These are phyloP conservation scores for Citrus cavaleriei DNA, from an alignment of 345 rosid species.

Conservation along the genomic window DNA sequence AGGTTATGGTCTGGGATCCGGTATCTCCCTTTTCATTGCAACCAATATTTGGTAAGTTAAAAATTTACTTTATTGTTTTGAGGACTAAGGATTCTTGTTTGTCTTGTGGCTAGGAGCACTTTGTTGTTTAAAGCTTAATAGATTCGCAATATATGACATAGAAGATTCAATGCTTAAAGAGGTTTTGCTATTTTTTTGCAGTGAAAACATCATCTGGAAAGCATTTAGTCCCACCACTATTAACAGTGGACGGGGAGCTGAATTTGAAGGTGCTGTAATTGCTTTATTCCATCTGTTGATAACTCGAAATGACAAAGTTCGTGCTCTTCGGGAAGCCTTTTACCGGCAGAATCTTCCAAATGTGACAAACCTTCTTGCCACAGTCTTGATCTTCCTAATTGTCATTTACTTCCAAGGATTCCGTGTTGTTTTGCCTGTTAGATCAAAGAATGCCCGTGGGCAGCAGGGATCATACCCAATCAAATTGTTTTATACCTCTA, in stretches of 20 bases:
- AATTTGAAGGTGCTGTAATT: slow-evolving; percentile 91
- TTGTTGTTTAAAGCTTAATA: not conserved
- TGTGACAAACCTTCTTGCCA: slow-evolving; percentile 81
- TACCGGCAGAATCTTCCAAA: slow-evolving; percentile 89
- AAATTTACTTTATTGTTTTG: not conserved
- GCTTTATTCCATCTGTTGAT: slow-evolving; percentile 79
- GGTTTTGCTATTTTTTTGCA: slow-evolving; percentile 23
- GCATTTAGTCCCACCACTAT: slow-evolving; percentile 90
- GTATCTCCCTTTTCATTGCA: slow-evolving; percentile 87
- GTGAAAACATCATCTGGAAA: slow-evolving; percentile 86
- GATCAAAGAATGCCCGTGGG: slow-evolving; percentile 92
- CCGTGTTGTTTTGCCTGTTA: slow-evolving; percentile 85
- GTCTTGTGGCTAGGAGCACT: not conserved
- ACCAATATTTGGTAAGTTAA: slow-evolving; percentile 71
- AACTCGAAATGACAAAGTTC: slow-evolving; percentile 72
- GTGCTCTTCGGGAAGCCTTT: slow-evolving; percentile 79
- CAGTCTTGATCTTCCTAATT: slow-evolving; percentile 72
- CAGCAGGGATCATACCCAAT: slow-evolving; percentile 91
- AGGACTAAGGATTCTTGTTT: not conserved
- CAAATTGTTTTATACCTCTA: slow-evolving; percentile 85
- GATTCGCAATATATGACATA: not conserved
- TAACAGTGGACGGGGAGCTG: slow-evolving; percentile 87
- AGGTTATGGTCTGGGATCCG: slow-evolving; percentile 82
- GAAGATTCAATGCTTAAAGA: not conserved
- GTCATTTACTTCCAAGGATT: slow-evolving; percentile 95